Conservation (phyloP, 176 grass and related monocot species). For the Phragmites australis region DNA sequence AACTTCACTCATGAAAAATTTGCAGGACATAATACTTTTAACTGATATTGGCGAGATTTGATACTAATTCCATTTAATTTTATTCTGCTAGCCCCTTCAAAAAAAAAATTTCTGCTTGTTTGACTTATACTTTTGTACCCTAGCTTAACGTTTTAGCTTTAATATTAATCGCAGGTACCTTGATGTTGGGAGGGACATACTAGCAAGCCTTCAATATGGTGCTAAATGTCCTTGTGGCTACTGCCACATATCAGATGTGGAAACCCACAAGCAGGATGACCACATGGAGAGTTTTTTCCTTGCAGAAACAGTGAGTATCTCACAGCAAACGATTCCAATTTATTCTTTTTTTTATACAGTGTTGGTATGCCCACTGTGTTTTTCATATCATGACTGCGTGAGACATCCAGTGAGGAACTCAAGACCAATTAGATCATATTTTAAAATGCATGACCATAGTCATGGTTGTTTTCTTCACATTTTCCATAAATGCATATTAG, state of each 20-base stretch:
- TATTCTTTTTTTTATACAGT: conserved; percentile 21
- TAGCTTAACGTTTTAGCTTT: conserved; percentile 4
- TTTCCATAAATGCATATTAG: background rate
- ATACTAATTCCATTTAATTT: conserved; percentile 2
- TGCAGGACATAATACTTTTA: conserved; percentile 9
- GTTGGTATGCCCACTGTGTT: background rate
- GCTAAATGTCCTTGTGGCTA: conserved; percentile 93
- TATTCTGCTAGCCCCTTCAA: too few species aligned
- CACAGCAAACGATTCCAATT: background rate
- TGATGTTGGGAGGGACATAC: conserved; percentile 83
- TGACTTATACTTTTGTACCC: background rate
- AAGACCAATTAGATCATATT: background rate
- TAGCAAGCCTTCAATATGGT: conserved; percentile 91
- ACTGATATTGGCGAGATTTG: background rate
- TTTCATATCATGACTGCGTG: background rate
- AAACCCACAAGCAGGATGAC: conserved; percentile 92
- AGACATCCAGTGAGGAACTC: conserved; percentile 18
- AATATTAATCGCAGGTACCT: conserved; percentile 63
- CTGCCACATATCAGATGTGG: conserved; percentile 95
- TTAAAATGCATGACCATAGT: background rate
- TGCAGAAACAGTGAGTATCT: conserved; percentile 74
- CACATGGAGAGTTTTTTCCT: conserved; percentile 99
- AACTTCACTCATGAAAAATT: background rate
- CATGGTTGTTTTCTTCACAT: background rate
- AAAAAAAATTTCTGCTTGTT: too few species aligned